These are phyloP conservation scores for Chenopodium formosanum DNA, from an alignment of 148 eudicot genomes.

Conservation along the genomic window DNA sequence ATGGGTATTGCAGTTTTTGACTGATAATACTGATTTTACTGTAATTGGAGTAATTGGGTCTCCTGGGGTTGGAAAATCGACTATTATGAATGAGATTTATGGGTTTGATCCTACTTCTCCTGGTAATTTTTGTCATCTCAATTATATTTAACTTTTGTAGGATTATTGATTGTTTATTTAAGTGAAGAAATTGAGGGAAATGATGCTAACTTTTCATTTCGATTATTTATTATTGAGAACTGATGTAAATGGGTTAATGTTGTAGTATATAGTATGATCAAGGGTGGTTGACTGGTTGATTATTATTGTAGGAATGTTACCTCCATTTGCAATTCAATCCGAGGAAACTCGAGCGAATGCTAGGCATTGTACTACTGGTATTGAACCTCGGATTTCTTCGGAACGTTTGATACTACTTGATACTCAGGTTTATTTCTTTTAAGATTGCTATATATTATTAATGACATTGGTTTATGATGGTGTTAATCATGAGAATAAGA, in stretches of 20 bases:
- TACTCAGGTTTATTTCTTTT: slow-evolving; percentile 59
- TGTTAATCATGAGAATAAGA: neutral
- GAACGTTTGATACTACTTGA: slow-evolving; percentile 90
- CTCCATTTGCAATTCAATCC: slow-evolving; percentile 73
- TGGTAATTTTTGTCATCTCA: slow-evolving; percentile 35
- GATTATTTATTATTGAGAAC: no score
- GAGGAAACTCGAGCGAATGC: slow-evolving; percentile 79
- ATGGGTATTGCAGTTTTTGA: slow-evolving; percentile 59
- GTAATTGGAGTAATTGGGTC: slow-evolving; percentile 93
- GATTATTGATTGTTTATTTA: neutral
- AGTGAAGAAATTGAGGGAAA: neutral
- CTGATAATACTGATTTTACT: slow-evolving; percentile 89
- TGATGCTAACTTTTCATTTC: no score
- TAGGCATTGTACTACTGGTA: slow-evolving; percentile 75
- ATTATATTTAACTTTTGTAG: neutral
- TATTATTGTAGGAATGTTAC: slow-evolving; percentile 66
- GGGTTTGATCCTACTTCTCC: slow-evolving; percentile 82
- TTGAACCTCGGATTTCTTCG: slow-evolving; percentile 81
- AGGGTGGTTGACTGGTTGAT: neutral
- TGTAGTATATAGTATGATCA: neutral
- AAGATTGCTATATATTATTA: neutral
- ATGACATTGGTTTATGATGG: neutral
- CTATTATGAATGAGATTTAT: slow-evolving; percentile 80
- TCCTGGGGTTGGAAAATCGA: slow-evolving; percentile 83
- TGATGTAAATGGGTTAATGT: no score